Evolutionary conservation across 306 rosid species (phyloP).

Genomic region (Cicer judaicum): DNA sequence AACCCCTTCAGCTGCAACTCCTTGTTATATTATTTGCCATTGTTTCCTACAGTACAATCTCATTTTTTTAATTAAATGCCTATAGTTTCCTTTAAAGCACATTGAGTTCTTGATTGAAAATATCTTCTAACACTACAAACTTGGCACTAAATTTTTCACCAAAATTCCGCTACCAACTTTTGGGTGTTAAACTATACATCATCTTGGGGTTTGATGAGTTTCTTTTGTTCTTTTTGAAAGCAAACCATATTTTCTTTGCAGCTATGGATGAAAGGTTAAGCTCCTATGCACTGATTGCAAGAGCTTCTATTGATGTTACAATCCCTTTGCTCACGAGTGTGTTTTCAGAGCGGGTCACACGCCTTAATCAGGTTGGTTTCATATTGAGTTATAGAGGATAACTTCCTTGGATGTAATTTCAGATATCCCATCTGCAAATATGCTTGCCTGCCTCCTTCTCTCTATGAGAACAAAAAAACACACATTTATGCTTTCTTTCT

Average conservation of each 20-base stretch:
- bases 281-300: constrained; percentile 92
- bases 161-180: background rate
- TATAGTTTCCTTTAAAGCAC: constrained; percentile 12
- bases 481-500: background rate
- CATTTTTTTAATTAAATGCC: constrained; percentile 34
- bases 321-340: constrained; percentile 75
- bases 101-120: constrained; percentile 30
- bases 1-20: constrained; percentile 18
- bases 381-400: constrained; percentile 30
- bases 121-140: constrained; percentile 5
- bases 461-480: background rate
- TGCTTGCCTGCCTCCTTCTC: constrained; percentile 22
- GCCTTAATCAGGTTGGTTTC: constrained; percentile 76
- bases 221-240: constrained; percentile 16
- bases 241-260: constrained; percentile 52
- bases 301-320: constrained; percentile 77
- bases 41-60: background rate
- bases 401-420: constrained; percentile 21
- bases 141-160: background rate
- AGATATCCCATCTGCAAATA: background rate
- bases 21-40: constrained; percentile 26
- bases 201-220: constrained; percentile 29
- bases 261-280: constrained; percentile 97
- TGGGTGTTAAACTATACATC: background rate
- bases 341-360: constrained; percentile 70